Percentiles rank a stretch among this genome's conserved stretches.
phyloP scores from a whole-genome alignment of 1,284 basidiomycete species.

The Peniophora sp. region DNA sequence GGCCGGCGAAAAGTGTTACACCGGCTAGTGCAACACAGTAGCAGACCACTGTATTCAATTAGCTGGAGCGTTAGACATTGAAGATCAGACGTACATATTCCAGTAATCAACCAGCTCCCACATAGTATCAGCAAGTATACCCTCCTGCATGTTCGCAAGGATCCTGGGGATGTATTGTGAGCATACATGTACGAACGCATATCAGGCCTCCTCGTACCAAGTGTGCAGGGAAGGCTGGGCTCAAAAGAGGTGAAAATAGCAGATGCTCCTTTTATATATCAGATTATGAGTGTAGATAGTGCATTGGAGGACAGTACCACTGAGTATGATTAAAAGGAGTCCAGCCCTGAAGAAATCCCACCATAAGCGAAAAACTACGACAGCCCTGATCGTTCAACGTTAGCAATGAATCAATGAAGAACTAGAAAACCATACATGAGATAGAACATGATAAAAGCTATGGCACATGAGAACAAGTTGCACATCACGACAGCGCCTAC shows the following conservation, averaged over 20 bases:
- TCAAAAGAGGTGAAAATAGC: constrained; percentile 26
- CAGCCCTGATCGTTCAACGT: constrained; percentile 25
- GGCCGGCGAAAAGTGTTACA: neutral
- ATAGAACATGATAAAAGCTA: too few relatives aligned
- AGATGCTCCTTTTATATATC: constrained; percentile 14
- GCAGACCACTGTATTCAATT: neutral
- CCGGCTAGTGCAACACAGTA: neutral
- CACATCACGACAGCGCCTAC: too few relatives aligned
- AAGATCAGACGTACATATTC: neutral
- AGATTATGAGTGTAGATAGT: neutral
- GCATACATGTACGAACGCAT: too few relatives aligned
- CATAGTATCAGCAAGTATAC: neutral
- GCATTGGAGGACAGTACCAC: constrained; percentile 23
- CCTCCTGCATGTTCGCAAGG: too few relatives aligned
- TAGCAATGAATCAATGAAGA: too few relatives aligned
- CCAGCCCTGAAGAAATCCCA: constrained; percentile 32
- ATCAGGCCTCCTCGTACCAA: constrained; percentile 22
- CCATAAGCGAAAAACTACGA: constrained; percentile 35
- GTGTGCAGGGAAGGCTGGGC: constrained; percentile 30
- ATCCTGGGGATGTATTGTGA: too few relatives aligned
- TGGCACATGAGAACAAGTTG: too few relatives aligned
- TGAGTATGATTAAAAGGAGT: constrained; percentile 28
- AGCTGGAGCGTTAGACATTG: constrained; percentile 2
- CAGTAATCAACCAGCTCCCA: constrained; percentile 2
- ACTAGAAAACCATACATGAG: too few relatives aligned